These are phyloP conservation scores for Pleurotus sapidus DNA, from an alignment of 768 basidiomycete genomes.

Conservation along the genomic window DNA sequence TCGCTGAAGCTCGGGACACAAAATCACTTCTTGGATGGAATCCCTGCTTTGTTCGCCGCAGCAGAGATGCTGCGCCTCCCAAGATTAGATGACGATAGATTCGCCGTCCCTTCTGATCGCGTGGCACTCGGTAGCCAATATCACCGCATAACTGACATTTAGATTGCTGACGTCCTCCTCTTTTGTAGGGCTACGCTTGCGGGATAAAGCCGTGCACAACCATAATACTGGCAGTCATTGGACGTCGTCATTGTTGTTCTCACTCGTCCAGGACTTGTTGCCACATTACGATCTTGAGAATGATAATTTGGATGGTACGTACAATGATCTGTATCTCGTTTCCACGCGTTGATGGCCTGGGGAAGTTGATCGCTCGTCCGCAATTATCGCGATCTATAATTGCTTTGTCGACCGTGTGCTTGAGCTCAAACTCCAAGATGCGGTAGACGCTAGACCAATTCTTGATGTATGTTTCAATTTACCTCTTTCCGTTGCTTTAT, in stretches of 20 bases:
- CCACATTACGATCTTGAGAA: conserved; percentile 42
- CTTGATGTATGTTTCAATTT: conserved; percentile 63
- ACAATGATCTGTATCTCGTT: no score
- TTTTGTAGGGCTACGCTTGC: conserved; percentile 59
- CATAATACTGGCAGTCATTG: conserved; percentile 60
- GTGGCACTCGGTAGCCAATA: conserved; percentile 50
- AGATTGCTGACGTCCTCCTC: conserved; percentile 2
- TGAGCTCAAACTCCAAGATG: conserved; percentile 54
- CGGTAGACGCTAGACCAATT: conserved; percentile 68
- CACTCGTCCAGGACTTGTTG: conserved; percentile 69
- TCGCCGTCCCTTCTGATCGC: conserved; percentile 42
- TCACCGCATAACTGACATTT: background rate
- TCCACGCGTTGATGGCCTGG: no score
- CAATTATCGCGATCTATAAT: conserved; percentile 64
- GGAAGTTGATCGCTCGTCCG: conserved; percentile 9
- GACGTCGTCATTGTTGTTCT: conserved; percentile 71
- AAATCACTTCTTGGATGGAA: conserved; percentile 74
- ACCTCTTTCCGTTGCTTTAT: no score
- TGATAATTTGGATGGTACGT: conserved; percentile 44
- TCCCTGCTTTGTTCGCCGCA: conserved; percentile 63
- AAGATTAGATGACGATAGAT: conserved; percentile 28
- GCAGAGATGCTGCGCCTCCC: conserved; percentile 39
- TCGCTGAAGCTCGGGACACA: conserved; percentile 82
- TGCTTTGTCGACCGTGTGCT: conserved; percentile 56
- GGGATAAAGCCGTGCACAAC: conserved; percentile 67